A percentile compares a stretch with the other conserved stretches of the same genome.
phyloP scores from a whole-genome alignment of 176 grass and related monocot species.

The Pontederia paniculata region DNA sequence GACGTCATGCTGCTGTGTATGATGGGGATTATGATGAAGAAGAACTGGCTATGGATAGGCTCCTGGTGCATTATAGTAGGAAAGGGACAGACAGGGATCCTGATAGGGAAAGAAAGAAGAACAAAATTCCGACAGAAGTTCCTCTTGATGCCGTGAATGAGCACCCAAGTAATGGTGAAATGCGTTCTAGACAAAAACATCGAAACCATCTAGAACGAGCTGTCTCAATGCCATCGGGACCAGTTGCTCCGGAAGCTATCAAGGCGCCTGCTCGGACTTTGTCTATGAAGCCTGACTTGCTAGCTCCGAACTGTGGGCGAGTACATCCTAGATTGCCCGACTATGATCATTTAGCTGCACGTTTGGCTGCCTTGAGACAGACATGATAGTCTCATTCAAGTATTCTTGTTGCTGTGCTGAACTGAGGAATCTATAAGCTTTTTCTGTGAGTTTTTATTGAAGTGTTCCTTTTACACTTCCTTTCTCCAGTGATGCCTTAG shows the following conservation, averaged over 20 bases:
- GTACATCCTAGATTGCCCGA: slow-evolving; percentile 40
- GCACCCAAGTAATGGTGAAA: not conserved
- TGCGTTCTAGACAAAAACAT: slow-evolving; percentile 4
- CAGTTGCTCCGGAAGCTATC: not conserved
- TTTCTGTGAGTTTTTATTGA: too few relatives aligned
- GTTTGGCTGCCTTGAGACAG: slow-evolving; percentile 35
- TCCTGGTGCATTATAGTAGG: slow-evolving; percentile 76
- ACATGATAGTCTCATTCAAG: slow-evolving; percentile 21
- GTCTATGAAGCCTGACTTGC: slow-evolving; percentile 40
- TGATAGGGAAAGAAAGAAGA: slow-evolving; percentile 13
- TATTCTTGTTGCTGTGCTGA: too few relatives aligned
- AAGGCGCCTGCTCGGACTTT: slow-evolving; percentile 25
- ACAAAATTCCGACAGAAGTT: slow-evolving; percentile 14
- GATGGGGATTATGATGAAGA: slow-evolving; percentile 37
- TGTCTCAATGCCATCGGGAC: slow-evolving; percentile 27
- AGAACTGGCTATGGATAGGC: slow-evolving; percentile 78
- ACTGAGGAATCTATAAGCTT: too few relatives aligned
- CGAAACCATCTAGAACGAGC: slow-evolving; percentile 21
- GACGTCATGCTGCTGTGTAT: slow-evolving; percentile 15
- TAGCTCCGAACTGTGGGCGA: slow-evolving; percentile 18
- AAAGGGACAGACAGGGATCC: slow-evolving; percentile 43
- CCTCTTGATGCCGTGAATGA: slow-evolving; percentile 3
- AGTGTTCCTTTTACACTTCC: too few relatives aligned
- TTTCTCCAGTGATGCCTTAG: too few relatives aligned
- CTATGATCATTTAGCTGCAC: slow-evolving; percentile 45